Base-by-base conservation (phyloP, 169 alveolate genomes). In the Babesia divergens region DNA sequence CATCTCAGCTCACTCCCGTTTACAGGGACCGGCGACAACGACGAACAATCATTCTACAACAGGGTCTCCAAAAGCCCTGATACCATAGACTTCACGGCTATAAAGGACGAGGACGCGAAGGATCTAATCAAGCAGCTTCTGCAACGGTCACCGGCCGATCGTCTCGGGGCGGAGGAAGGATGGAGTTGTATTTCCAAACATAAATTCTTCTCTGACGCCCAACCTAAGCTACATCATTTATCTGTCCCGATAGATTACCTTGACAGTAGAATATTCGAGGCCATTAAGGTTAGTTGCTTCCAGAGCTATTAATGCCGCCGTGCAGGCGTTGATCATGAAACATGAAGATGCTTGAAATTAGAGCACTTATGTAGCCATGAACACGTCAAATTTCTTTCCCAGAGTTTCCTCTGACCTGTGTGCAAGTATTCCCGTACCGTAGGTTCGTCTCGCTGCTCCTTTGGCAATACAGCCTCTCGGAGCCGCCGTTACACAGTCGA, bases 371-470 rank as follows among this genome's bases (percentile, higher is more conserved):
- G 4, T 38, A 16, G 14, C 22, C 7, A 18, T 38, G 38, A n/a
- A 26, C 20, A 40, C 51, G 6, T 8, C 28, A 38, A 72, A 72
- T 13, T 29, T 72, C 11, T 14, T 49, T 18, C 85, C 85, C 31
- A 75, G 58, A 8, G 31, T 20, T 24, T 62, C 79, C 0, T 26
- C 56, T 28, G 54, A 26, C 49, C 20, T 53, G 44, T 58, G 51
- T 9, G 60, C 47, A 8, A 67, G 40, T 1, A 75, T 66, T 7
- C 85, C 85, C 24, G 85, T 75, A n/a, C 85, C 85, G 18, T 65
- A 65, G 4, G 85, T 75, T 31, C 62, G 40, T 31, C 85, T 75
- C 26, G 81, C 85, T 9, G 85, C 80, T 22, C 85, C 85, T 38
- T 75, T 75, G 3, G 37, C 31, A 7, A 75, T 46, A 43, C 85